Base-by-base conservation (phyloP, 768 basidiomycete genomes). In the Cantharellus cinnabarinus region DNA sequence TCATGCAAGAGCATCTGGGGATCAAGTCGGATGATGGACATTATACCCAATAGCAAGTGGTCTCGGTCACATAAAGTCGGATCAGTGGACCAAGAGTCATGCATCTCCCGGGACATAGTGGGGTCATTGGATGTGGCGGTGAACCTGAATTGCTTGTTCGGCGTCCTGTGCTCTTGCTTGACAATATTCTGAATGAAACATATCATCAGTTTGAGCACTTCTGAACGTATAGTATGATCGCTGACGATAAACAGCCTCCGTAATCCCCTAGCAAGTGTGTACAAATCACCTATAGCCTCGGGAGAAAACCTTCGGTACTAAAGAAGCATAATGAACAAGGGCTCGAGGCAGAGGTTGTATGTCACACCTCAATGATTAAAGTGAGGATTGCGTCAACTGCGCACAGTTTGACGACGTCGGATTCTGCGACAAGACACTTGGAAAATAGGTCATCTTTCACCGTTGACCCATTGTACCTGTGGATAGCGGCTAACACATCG, bases 401-500 rank as follows among this genome's bases (percentile, higher is more conserved):
- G 60, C 79, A 79, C 5, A 83, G 78, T 72, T 90, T 90, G 63
- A 87, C 79, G 1, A 83, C 82, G 35, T 89, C 85, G 0, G 85
- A 83, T 64, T 88, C 84, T 4, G 87, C 79, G 59, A 83, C 80
- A 48, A 89, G 67, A 62, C 86, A 85, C 10, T 73, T 72, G 29
- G 71, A 65, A 66, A 90, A 85, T 3, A 89, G 65, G 0, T 73
- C 73, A 4, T 81, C 53, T 2, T 79, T 74, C 42, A 86, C 82
- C 50, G 80, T 77, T 50, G 74, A 71, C 0, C 83, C 76, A 29
- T 86, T 67, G 63, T 83, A 85, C 10, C 85, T 78, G 67, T 77
- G 90, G 5, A 89, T 68, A 1, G 78, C 76, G 2, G 82, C 82
- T 4, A 95, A 71, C 0, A 80, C 82, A 63, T 89, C 83, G 1